Percentiles rank a stretch among this genome's conserved stretches.
Evolutionary conservation across 1,284 basidiomycete species (phyloP).

Genomic region (Xerocomus nothofagi): DNA sequence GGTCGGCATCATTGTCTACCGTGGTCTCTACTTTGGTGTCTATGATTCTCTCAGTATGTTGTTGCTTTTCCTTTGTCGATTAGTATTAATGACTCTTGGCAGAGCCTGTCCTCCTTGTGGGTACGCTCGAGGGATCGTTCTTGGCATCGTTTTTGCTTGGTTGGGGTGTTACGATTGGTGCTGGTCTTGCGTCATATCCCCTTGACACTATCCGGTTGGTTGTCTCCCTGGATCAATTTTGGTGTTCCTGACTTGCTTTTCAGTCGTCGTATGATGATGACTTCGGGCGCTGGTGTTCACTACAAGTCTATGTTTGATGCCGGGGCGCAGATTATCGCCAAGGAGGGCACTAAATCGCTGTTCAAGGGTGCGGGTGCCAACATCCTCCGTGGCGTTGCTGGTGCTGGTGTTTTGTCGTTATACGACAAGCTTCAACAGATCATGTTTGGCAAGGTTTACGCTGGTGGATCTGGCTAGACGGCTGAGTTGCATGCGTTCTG

Average conservation of each 20-base stretch:
- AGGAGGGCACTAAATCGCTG: constrained; percentile 88
- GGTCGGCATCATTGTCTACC: constrained; percentile 94
- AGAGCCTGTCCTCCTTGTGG: constrained; percentile 91
- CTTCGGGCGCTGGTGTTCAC: constrained; percentile 79
- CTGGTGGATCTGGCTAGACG: constrained; percentile 54
- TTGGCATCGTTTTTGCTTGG: constrained; percentile 88
- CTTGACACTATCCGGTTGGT: constrained; percentile 88
- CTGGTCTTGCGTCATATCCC: constrained; percentile 94
- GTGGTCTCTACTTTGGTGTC: constrained; percentile 94
- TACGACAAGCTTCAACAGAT: constrained; percentile 92
- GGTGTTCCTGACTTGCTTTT: constrained; percentile 11
- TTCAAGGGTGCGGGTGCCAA: constrained; percentile 98
- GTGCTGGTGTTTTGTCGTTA: constrained; percentile 94
- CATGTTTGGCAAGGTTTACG: constrained; percentile 96
- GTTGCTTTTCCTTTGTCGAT: neutral
- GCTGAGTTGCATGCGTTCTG: constrained; percentile 13
- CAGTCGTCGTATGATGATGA: constrained; percentile 97
- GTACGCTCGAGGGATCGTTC: constrained; percentile 87
- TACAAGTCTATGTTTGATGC: constrained; percentile 93
- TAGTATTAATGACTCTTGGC: constrained; percentile 22
- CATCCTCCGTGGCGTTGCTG: constrained; percentile 97
- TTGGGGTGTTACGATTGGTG: constrained; percentile 94
- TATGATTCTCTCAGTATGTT: constrained; percentile 88
- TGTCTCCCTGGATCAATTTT: neutral
- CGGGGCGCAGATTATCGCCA: constrained; percentile 80